These are phyloP conservation scores for Patellaria atrata DNA, from an alignment of 495 filamentous ascomycete genomes.

Conservation along the genomic window DNA sequence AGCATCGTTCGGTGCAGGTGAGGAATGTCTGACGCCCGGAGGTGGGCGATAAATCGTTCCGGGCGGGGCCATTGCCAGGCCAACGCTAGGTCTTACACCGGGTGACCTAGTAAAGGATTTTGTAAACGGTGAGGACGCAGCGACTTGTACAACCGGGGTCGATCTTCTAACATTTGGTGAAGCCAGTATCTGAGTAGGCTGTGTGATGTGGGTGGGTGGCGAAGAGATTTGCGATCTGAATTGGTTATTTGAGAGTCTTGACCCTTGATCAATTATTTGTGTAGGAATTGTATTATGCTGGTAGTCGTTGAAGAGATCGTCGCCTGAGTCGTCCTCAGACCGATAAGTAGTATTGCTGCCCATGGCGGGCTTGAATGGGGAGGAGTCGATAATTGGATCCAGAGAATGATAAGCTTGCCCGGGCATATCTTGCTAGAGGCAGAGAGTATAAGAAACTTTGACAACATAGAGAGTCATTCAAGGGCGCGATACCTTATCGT, in stretches of 20 bases:
- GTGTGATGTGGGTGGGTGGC: conserved; percentile 35
- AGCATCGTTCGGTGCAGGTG: conserved; percentile 11
- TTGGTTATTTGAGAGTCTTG: conserved; percentile 16
- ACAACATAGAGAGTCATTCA: too few relatives aligned
- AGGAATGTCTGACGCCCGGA: conserved; percentile 18
- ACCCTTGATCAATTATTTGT: conserved; percentile 32
- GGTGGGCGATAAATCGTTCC: conserved; percentile 60
- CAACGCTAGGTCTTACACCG: background rate
- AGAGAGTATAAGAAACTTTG: too few relatives aligned
- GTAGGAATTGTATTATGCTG: conserved; percentile 49
- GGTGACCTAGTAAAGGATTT: conserved; percentile 13
- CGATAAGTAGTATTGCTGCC: conserved; percentile 14
- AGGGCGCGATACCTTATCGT: too few relatives aligned
- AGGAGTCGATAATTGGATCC: conserved; percentile 11
- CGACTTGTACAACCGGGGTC: conserved; percentile 53
- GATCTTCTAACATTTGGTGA: background rate
- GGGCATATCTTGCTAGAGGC: too few relatives aligned
- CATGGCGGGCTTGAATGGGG: conserved; percentile 1
- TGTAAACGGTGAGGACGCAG: conserved; percentile 34
- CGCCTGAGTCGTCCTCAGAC: conserved; percentile 38
- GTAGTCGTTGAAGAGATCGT: conserved; percentile 36
- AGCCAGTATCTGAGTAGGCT: conserved; percentile 60
- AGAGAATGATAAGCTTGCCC: too few relatives aligned
- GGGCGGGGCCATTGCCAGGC: conserved; percentile 51
- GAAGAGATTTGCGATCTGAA: conserved; percentile 16